Evolutionary conservation across 1,284 basidiomycete genomes (phyloP), one percentile per base, ranked within the genome.

Genomic region (Volvariella surrecta): DNA sequence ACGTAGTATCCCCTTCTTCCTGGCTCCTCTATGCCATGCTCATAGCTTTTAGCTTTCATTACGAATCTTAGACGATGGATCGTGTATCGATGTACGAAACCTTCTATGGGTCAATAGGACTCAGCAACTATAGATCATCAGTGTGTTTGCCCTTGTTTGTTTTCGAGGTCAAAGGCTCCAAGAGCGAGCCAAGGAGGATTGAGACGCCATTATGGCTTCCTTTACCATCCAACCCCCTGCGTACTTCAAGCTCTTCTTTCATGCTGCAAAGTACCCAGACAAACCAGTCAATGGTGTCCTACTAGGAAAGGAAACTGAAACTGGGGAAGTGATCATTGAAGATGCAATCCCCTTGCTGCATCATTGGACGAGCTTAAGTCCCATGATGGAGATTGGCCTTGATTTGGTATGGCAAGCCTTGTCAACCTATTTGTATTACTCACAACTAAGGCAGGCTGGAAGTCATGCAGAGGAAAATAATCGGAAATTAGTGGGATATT

Each of bases 351-450:
- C 84, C n/a, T 64, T 88, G 24, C 68, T 86, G 40, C 86, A 88
- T 56, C 77, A 85, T 54, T 88, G 83, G 85, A 85, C 83, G 8
- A 79, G 71, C 50, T 64, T 88, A 42, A 82, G 79, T 48, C 80
- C 82, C 2, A 83, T 82, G 76, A 84, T 85, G 79, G 83, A 87
- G 55, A 78, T 85, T 48, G 85, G 82, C 10, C 66, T 89, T 39
- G 80, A 82, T 51, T 60, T 88, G 52, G 84, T 85, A 35, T 63
- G 32, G 30, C 11, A 38, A 18, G 34, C 46, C 10, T 28, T 30
- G 42, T 7, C 21, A 32, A 9, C 34, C 22, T 35, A 15, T 8
- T 37, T 39, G 13, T 40, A 18, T 35, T 20, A 40, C 2, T 39
- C 39, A n/a, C 31, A 21, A 32, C 43, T 21, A 30, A 42, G 46